These are phyloP conservation scores for Cucurbita maxima DNA, from an alignment of 306 rosid genomes.

Conservation along the genomic window DNA sequence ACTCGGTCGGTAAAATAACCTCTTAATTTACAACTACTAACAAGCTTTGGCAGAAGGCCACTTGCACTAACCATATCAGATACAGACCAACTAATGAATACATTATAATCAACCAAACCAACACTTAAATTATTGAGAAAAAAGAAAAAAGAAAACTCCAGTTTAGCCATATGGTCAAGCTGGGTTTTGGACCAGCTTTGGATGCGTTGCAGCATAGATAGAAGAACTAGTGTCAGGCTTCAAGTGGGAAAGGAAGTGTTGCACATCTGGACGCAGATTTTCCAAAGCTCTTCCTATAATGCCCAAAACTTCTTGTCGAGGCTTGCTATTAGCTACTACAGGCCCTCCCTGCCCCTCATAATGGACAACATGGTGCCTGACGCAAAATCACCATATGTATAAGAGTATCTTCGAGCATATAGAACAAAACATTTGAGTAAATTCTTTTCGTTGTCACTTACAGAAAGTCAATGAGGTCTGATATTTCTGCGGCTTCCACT, in stretches of 20 bases:
- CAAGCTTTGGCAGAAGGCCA: not conserved
- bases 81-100: too few relatives aligned
- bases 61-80: not conserved
- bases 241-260: slow-evolving; percentile 79
- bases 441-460: slow-evolving; percentile 21
- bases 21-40: not conserved
- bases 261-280: slow-evolving; percentile 73
- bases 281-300: slow-evolving; percentile 62
- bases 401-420: not conserved
- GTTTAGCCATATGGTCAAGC: slow-evolving; percentile 11
- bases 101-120: too few relatives aligned
- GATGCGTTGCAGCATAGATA: slow-evolving; percentile 69
- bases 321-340: slow-evolving; percentile 75
- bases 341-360: slow-evolving; percentile 98
- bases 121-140: too few relatives aligned
- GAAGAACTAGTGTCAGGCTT: slow-evolving; percentile 67
- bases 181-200: slow-evolving; percentile 58
- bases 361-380: slow-evolving; percentile 79
- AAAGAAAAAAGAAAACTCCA: too few relatives aligned
- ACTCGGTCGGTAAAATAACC: not conserved
- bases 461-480: slow-evolving; percentile 84
- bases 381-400: slow-evolving; percentile 4
- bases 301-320: slow-evolving; percentile 67
- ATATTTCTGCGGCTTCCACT: slow-evolving; percentile 57
- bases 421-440: not conserved